Conservation (phyloP, 495 filamentous ascomycete genomes). For the Chaetomium fimeti region DNA sequence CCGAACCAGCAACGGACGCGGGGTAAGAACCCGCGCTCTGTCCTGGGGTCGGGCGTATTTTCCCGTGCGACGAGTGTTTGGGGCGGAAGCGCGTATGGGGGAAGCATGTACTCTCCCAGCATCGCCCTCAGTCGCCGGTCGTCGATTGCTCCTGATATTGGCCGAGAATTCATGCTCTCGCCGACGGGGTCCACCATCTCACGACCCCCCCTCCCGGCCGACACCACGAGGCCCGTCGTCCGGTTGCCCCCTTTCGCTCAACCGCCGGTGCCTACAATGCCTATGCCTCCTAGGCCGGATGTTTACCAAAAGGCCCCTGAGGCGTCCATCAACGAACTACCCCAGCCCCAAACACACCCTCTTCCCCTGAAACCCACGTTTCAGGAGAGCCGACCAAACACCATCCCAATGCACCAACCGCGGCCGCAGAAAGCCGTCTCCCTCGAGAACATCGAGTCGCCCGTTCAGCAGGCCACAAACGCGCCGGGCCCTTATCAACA, state of each 20-base stretch:
- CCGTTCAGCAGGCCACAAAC: conserved; percentile 64
- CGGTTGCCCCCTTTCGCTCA: conserved; percentile 67
- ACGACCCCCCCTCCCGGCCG: conserved; percentile 58
- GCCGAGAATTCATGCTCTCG: conserved; percentile 71
- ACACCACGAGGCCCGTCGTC: conserved; percentile 73
- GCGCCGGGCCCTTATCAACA: conserved; percentile 67
- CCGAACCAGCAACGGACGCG: conserved; percentile 84
- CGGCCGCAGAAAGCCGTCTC: conserved; percentile 93
- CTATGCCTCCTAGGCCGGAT: conserved; percentile 21
- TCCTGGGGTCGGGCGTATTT: conserved; percentile 62
- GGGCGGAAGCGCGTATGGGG: conserved; percentile 69
- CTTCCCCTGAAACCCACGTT: conserved; percentile 70
- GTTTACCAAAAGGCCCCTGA: conserved; percentile 28
- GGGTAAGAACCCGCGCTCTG: conserved; percentile 65
- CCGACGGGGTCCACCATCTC: conserved; percentile 75
- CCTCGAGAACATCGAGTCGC: conserved; percentile 89
- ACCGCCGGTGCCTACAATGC: conserved; percentile 33
- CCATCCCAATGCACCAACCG: conserved; percentile 92
- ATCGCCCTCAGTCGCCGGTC: conserved; percentile 88
- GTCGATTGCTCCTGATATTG: conserved; percentile 73
- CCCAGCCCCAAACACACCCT: conserved; percentile 58
- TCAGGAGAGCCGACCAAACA: conserved; percentile 71
- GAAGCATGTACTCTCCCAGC: conserved; percentile 81
- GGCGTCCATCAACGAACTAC: conserved; percentile 49
- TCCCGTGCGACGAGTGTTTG: conserved; percentile 68